Evolutionary conservation across 2,329 filamentous ascomycete species (phyloP).

Genomic region (Sarocladiaceae sp.): DNA sequence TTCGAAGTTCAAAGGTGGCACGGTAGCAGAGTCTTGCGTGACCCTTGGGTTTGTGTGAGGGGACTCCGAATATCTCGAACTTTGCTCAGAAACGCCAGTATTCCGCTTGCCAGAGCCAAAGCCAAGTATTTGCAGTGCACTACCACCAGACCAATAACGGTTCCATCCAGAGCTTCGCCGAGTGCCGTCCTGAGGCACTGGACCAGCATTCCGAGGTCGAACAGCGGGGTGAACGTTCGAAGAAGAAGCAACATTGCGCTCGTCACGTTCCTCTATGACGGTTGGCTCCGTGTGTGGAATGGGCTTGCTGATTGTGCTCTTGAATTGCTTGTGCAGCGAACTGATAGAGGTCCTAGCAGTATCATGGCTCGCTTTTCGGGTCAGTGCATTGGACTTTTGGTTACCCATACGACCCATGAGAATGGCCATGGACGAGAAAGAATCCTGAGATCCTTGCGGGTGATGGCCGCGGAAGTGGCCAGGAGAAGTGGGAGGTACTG

Average conservation of each 20-base stretch:
- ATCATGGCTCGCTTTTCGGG: slow-evolving; percentile 53
- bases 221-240: slow-evolving; percentile 16
- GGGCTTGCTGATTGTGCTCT: slow-evolving; percentile 58
- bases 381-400: slow-evolving; percentile 36
- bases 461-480: slow-evolving; percentile 47
- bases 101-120: slow-evolving; percentile 46
- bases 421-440: slow-evolving; percentile 61
- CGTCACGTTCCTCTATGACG: slow-evolving; percentile 29
- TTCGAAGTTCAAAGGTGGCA: slow-evolving; percentile 65
- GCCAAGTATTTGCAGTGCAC: slow-evolving; percentile 61
- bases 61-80: slow-evolving; percentile 51
- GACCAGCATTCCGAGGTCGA: slow-evolving; percentile 28
- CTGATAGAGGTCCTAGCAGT: slow-evolving; percentile 43
- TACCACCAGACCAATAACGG: slow-evolving; percentile 72
- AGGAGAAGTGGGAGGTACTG: slow-evolving; percentile 27
- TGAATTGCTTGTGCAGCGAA: slow-evolving; percentile 59
- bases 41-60: slow-evolving; percentile 36
- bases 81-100: slow-evolving; percentile 51
- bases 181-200: slow-evolving; percentile 33
- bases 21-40: slow-evolving; percentile 64
- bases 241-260: background rate
- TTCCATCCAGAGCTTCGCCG: slow-evolving; percentile 72
- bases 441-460: slow-evolving; percentile 48
- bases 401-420: slow-evolving; percentile 58
- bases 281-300: slow-evolving; percentile 44